These are phyloP conservation scores for Pythium plurisporium DNA, from an alignment of 352 stramenopile genomes.

Conservation along the genomic window DNA sequence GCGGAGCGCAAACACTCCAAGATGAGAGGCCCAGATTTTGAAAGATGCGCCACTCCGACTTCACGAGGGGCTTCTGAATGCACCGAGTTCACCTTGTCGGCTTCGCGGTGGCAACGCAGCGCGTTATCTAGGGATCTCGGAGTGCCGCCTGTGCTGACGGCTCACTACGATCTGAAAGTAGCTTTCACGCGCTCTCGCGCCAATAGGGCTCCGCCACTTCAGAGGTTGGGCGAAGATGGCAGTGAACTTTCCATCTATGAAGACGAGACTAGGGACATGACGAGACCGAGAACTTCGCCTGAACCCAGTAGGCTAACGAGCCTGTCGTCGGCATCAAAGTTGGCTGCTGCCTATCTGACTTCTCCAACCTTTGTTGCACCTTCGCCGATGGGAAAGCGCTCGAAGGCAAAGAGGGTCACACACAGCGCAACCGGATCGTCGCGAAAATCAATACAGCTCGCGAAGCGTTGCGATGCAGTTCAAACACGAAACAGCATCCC, in stretches of 20 bases:
- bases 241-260: no score
- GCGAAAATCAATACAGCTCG: no score
- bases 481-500: no score
- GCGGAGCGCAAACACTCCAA: slow-evolving; percentile 11
- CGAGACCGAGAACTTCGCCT: slow-evolving; percentile 12
- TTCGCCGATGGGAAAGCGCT: slow-evolving; percentile 38
- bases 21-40: neutral
- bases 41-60: neutral
- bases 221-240: neutral
- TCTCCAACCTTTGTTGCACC: slow-evolving; percentile 41
- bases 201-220: neutral
- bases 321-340: slow-evolving; percentile 14
- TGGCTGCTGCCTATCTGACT: slow-evolving; percentile 29
- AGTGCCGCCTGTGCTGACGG: slow-evolving; percentile 26
- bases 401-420: slow-evolving; percentile 11
- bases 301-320: neutral
- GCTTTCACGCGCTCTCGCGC: neutral
- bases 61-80: neutral
- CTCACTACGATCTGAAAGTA: slow-evolving; percentile 26
- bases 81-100: no score
- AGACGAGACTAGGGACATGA: no score
- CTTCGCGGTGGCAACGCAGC: neutral
- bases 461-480: no score
- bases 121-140: neutral
- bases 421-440: neutral